Percentiles rank a stretch among this genome's conserved stretches.
phyloP scores from a whole-genome alignment of 2,329 filamentous ascomycete genomes.

The Diaporthe nobilis region DNA sequence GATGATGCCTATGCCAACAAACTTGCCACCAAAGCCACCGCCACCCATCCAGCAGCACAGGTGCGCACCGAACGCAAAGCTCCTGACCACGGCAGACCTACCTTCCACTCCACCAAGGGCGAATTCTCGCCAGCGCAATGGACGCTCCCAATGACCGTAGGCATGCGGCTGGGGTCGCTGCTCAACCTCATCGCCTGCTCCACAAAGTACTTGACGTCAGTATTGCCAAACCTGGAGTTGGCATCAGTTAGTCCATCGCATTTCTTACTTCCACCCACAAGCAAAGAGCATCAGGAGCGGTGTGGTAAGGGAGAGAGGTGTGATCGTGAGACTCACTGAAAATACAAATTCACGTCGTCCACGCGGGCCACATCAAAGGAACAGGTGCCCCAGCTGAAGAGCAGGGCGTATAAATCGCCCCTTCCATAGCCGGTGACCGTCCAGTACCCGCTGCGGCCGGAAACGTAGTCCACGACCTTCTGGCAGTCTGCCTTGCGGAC shows the following conservation, averaged over 20 bases:
- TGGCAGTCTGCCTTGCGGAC: not conserved
- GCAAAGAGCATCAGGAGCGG: not conserved
- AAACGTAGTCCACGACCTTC: not conserved
- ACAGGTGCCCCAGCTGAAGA: not conserved
- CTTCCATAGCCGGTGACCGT: not conserved
- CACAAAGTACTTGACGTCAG: not conserved
- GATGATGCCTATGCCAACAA: not conserved
- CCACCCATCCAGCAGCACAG: not conserved
- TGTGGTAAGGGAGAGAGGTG: not conserved
- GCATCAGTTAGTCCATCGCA: not conserved
- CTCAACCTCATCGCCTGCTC: not conserved
- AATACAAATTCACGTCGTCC: not conserved
- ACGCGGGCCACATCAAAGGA: not conserved
- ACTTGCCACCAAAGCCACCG: not conserved
- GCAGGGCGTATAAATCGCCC: not conserved
- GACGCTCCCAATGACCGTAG: not conserved
- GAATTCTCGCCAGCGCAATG: not conserved
- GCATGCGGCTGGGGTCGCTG: not conserved
- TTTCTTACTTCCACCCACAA: not conserved
- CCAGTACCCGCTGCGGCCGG: not conserved
- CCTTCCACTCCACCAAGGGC: not conserved
- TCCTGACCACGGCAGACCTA: not conserved
- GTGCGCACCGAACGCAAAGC: not conserved
- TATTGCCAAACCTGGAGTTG: not conserved
- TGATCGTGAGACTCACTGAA: not conserved